Percentiles rank a stretch among this genome's conserved stretches.
Conservation (phyloP, 768 basidiomycete species). For the Tylopilus sp. region DNA sequence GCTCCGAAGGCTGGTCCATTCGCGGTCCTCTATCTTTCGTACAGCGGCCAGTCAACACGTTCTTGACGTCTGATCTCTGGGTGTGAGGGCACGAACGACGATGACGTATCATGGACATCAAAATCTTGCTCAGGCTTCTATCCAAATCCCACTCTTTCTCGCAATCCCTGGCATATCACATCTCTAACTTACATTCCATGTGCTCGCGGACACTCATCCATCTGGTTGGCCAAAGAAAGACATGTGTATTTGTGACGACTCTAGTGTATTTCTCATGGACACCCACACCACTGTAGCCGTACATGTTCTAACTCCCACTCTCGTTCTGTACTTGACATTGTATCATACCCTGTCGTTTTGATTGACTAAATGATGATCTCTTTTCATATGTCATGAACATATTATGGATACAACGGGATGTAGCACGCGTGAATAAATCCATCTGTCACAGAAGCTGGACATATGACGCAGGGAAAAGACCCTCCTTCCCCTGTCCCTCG, state of each 20-base stretch:
- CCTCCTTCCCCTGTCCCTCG: conserved; percentile 54
- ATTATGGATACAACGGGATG: too few species aligned
- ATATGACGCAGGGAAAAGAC: conserved; percentile 68
- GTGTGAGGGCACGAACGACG: conserved; percentile 6
- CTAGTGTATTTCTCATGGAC: conserved; percentile 25
- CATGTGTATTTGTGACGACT: conserved; percentile 6
- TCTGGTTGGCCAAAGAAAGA: background rate
- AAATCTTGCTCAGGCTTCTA: conserved; percentile 19
- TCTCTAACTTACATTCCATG: conserved; percentile 22
- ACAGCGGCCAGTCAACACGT: conserved; percentile 23
- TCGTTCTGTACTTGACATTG: conserved; percentile 31
- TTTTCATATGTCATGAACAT: conserved; percentile 1
- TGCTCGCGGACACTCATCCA: conserved; percentile 23
- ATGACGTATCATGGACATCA: conserved; percentile 17
- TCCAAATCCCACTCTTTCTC: conserved; percentile 16
- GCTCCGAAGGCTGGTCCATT: conserved; percentile 43
- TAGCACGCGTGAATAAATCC: background rate
- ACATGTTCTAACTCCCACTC: conserved; percentile 27
- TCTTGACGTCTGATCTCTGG: conserved; percentile 25
- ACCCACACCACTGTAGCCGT: conserved; percentile 26
- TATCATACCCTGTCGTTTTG: conserved; percentile 27
- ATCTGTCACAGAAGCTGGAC: conserved; percentile 49
- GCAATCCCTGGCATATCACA: conserved; percentile 25
- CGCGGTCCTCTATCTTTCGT: conserved; percentile 43
- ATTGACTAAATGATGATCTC: conserved; percentile 15